phyloP scores from a whole-genome alignment of 192 early-diverging fungal genomes.

The Phlyctochytrium arcticum region DNA sequence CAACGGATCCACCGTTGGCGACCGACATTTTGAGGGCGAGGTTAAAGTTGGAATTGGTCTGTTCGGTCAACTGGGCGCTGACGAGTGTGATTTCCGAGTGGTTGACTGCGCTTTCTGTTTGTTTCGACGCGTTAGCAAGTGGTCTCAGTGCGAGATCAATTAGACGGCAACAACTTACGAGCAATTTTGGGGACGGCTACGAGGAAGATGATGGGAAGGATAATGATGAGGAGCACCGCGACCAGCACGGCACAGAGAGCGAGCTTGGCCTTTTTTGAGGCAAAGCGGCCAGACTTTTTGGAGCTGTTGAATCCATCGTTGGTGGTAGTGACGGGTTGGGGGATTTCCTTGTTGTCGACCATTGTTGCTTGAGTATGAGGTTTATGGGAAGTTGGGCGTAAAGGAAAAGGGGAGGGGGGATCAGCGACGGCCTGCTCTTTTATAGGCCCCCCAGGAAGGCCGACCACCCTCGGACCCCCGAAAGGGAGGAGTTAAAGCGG shows the following conservation, averaged over 20 bases:
- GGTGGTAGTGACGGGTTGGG: background rate
- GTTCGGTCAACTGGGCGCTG: slow-evolving; percentile 15
- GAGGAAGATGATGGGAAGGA: slow-evolving; percentile 15
- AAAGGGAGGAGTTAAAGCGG: no score
- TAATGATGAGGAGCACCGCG: slow-evolving; percentile 5
- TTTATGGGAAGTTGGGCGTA: background rate
- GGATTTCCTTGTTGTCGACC: background rate
- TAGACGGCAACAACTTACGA: slow-evolving; percentile 8
- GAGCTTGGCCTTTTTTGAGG: slow-evolving; percentile 5
- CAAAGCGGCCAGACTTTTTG: slow-evolving; percentile 6
- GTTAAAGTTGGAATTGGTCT: slow-evolving; percentile 17
- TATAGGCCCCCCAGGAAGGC: no score
- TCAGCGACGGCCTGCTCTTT: no score
- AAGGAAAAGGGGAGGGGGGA: background rate
- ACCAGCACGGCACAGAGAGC: background rate
- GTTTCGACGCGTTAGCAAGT: no score
- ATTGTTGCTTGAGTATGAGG: background rate
- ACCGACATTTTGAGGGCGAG: slow-evolving; percentile 19
- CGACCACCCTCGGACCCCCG: no score
- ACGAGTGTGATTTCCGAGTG: slow-evolving; percentile 22
- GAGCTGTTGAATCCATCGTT: background rate
- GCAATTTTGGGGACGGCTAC: slow-evolving; percentile 21
- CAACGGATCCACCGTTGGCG: slow-evolving; percentile 23
- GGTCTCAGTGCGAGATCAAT: no score
- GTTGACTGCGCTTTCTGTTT: slow-evolving; percentile 26